Evolutionary conservation across 371 early-diverging fungal genomes (phyloP).

Genomic region (Circinella minor): DNA sequence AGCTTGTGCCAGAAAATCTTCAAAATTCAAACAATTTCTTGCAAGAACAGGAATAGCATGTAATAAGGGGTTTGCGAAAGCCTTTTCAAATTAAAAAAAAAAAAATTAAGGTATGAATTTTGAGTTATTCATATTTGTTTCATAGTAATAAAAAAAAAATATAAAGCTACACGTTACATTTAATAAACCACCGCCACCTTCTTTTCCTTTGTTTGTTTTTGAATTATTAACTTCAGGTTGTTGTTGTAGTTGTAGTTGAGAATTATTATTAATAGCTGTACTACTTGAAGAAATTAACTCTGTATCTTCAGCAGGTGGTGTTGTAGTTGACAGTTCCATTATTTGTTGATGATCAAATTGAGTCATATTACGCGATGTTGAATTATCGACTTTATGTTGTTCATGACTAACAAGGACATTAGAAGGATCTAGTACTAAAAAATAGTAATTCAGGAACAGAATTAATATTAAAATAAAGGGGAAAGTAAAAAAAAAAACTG

Average conservation of each 20-base stretch:
- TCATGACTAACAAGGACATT: not conserved
- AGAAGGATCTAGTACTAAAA: not conserved
- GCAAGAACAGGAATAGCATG: constrained; percentile 59
- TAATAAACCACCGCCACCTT: constrained; percentile 22
- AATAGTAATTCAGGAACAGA: constrained; percentile 18
- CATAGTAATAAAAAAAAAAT: not conserved
- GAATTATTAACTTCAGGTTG: constrained; percentile 15
- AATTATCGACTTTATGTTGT: not conserved
- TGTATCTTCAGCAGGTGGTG: not conserved
- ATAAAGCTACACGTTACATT: constrained; percentile 21
- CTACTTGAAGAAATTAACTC: not conserved
- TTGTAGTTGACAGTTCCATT: constrained; percentile 6
- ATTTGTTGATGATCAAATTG: constrained; percentile 1
- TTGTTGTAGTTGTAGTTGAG: not conserved
- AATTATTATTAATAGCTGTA: no score
- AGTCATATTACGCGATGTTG: constrained; percentile 3
- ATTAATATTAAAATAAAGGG: no score
- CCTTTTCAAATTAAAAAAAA: constrained; percentile 22
- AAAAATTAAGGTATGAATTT: no score
- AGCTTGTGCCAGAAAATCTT: constrained; percentile 53
- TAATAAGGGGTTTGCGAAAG: constrained; percentile 50
- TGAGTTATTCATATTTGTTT: not conserved
- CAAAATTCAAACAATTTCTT: constrained; percentile 51
- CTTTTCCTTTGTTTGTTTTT: constrained; percentile 20
- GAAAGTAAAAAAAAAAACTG: no score